phyloP scores from a whole-genome alignment of 345 rosid genomes.

The Brassica rapa region DNA sequence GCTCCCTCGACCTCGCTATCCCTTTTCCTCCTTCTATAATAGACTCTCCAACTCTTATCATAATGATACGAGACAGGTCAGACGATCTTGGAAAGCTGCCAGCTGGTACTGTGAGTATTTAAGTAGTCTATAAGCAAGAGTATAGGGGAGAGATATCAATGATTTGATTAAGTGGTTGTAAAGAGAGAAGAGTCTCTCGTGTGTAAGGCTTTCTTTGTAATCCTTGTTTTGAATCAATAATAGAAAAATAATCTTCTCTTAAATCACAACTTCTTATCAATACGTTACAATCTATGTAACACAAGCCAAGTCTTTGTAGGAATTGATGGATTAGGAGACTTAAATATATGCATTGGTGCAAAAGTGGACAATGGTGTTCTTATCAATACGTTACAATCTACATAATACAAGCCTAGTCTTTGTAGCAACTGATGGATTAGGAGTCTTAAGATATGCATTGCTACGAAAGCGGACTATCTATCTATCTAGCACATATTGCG shows the following conservation, averaged over 20 bases:
- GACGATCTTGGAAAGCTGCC: background rate
- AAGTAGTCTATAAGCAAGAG: background rate
- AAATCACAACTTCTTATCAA: background rate
- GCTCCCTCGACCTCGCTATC: no score
- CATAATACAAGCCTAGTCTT: conserved; percentile 31
- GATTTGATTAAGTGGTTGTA: background rate
- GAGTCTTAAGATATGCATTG: conserved; percentile 7
- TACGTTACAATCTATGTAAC: conserved; percentile 9
- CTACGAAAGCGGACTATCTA: background rate
- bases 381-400: background rate
- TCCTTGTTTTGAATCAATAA: background rate
- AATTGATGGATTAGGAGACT: conserved; percentile 4
- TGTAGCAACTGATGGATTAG: conserved; percentile 7
- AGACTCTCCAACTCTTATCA: no score
- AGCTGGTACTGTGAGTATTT: background rate
- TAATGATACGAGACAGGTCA: background rate
- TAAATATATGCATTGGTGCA: background rate
- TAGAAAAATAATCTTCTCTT: background rate
- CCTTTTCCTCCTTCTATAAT: no score
- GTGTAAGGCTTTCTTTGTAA: background rate
- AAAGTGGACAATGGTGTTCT: background rate
- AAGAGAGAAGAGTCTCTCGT: background rate
- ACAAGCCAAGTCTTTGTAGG: conserved; percentile 22
- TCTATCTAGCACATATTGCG: background rate
- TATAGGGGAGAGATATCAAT: background rate